Base-by-base conservation (phyloP, 805 yeast species). In the Schizosaccharomyces cryophilus region DNA sequence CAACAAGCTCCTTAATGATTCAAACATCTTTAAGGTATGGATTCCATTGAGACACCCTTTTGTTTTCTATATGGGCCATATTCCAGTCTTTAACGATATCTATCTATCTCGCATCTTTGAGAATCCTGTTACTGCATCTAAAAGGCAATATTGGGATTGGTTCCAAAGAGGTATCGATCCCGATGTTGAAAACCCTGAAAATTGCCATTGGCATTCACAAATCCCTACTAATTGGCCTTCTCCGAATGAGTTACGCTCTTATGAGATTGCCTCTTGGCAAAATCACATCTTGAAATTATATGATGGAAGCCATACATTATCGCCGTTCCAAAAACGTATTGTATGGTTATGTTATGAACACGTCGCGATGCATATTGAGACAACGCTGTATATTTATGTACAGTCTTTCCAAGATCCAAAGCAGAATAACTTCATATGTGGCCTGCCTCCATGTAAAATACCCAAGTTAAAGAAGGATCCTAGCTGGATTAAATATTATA, bases 131-230 rank as follows among this genome's bases (percentile, higher is more conserved):
- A 31, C 54, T 3, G 61, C 59, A 2, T 31, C 59, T 4, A 61
- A 64, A 38, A 64, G 64, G 17, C 58, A 19, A 7, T 54, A 51
- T 45, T 38, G 61, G 48, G 61, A 61, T 31, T 60, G 65, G n/a
- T 65, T 65, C 61, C 67, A 62, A 40, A 62, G 67, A 21, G 67
- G 67, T 29, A 65, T 65, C 38, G 67, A 65, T 58, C 67, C 67
- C 11, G 66, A 65, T 61, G 59, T 65, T 15, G 67, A 65, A 5
- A 63, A 65, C 51, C 66, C 66, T 13, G 54, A 64, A n/a, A 38
- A 63, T 35, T 64, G 65, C 21, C 67, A 65, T 42, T 61, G 62
- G 61, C 67, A 65, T 60, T 65, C 67, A 2, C 42, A 40, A 7
- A 54, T 40, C n/a, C 67, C 67, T 15, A 24, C 54, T 7, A 29